Conservation (phyloP, 2,329 filamentous ascomycete genomes). For the Colletotrichum scovillei region DNA sequence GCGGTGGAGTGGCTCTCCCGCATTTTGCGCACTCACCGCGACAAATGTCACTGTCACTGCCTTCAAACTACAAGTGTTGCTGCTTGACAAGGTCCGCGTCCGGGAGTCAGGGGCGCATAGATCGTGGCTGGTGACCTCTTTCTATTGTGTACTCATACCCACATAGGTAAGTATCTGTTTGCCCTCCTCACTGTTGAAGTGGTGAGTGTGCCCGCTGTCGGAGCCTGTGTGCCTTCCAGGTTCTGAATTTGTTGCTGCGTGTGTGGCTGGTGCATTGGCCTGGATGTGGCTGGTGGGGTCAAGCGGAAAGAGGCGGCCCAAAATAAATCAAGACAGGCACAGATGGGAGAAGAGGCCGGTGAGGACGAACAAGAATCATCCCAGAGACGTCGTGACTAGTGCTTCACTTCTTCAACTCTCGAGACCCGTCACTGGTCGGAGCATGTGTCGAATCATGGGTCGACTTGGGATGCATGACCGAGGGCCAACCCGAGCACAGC, state of each 20-base stretch:
- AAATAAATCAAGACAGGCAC: neutral
- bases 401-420: neutral
- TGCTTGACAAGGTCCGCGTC: neutral
- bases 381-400: neutral
- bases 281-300: neutral
- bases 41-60: neutral
- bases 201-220: neutral
- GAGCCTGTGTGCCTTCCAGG: neutral
- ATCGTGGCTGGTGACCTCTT: slow-evolving; percentile 8
- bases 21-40: neutral
- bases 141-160: neutral
- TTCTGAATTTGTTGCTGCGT: neutral
- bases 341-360: neutral
- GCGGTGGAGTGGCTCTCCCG: slow-evolving; percentile 25
- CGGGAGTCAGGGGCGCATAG: slow-evolving; percentile 22
- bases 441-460: neutral
- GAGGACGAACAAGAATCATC: neutral
- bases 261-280: neutral
- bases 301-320: neutral
- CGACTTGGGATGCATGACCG: neutral
- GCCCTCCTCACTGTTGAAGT: neutral
- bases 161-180: slow-evolving; percentile 1
- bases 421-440: neutral
- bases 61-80: slow-evolving; percentile 1
- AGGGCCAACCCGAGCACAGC: neutral